These are phyloP conservation scores for Fusarium staphyleae DNA, from an alignment of 2,329 filamentous ascomycete genomes.

Conservation along the genomic window DNA sequence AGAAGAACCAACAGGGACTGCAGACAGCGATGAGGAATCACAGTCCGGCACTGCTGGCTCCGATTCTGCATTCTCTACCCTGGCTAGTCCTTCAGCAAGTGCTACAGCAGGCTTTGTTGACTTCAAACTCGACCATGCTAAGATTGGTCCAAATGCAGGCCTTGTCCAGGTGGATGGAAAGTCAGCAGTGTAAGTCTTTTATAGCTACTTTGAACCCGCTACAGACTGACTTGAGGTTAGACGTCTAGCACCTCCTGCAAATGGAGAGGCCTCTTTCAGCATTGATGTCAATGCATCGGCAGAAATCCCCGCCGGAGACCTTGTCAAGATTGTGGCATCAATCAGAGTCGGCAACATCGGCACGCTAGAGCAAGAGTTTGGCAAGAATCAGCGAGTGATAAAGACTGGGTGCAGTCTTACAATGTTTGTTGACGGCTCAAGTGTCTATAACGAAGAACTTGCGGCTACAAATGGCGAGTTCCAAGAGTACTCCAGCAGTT, in stretches of 20 bases:
- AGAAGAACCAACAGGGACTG: neutral
- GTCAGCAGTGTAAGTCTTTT: constrained; percentile 10
- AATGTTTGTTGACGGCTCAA: constrained; percentile 8
- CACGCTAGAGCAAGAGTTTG: neutral
- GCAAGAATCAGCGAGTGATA: neutral
- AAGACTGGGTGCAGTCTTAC: constrained; percentile 5
- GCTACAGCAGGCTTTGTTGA: neutral
- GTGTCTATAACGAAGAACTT: constrained; percentile 6
- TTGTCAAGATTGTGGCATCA: constrained; percentile 4
- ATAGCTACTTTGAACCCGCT: neutral
- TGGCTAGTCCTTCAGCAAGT: neutral
- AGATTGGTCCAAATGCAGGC: constrained; percentile 4
- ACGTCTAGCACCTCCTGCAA: neutral
- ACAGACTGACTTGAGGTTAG: constrained; percentile 1
- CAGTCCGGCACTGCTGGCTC: too few species aligned
- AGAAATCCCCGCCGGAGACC: neutral
- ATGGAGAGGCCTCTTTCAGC: constrained; percentile 13
- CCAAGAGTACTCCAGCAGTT: constrained; percentile 1
- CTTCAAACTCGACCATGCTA: constrained; percentile 4
- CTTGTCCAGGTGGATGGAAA: constrained; percentile 6
- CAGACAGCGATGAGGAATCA: neutral
- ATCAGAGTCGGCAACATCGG: constrained; percentile 5
- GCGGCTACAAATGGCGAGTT: neutral
- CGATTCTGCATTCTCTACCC: too few species aligned
- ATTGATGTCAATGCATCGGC: constrained; percentile 4